These are phyloP conservation scores for Picea engelmannii DNA, from an alignment of 83 land plant genomes.

Conservation along the genomic window DNA sequence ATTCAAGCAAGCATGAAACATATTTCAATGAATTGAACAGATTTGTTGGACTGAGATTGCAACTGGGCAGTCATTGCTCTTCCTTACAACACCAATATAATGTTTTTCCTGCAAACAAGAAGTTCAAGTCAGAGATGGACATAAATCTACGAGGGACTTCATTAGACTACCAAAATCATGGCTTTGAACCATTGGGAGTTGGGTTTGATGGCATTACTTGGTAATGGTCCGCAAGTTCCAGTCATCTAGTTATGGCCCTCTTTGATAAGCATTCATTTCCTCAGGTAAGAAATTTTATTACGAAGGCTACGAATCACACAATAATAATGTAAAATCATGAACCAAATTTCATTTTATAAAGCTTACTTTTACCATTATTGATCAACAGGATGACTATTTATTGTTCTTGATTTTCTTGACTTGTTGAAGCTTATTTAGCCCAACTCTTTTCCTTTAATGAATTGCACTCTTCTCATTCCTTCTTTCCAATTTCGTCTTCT, in stretches of 20 bases:
- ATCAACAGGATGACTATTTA: too few relatives aligned
- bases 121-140: too few relatives aligned
- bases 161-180: background rate
- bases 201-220: background rate
- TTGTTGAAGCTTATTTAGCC: too few relatives aligned
- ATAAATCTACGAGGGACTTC: too few relatives aligned
- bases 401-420: too few relatives aligned
- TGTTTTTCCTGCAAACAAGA: too few relatives aligned
- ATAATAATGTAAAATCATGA: constrained; percentile 8
- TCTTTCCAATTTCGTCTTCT: too few relatives aligned
- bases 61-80: background rate
- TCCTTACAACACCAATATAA: background rate
- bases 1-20: background rate
- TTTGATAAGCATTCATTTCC: constrained; percentile 2
- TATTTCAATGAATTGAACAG: background rate
- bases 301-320: background rate
- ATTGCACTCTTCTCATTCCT: too few relatives aligned
- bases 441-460: too few relatives aligned
- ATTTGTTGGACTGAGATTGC: background rate
- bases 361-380: too few relatives aligned
- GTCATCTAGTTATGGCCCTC: background rate
- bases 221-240: background rate
- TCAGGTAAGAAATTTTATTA: background rate
- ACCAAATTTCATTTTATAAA: background rate
- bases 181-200: background rate